A percentile compares a stretch with the other conserved stretches of the same genome.
phyloP scores from a whole-genome alignment of 306 rosid species.

The Parietaria judaica region DNA sequence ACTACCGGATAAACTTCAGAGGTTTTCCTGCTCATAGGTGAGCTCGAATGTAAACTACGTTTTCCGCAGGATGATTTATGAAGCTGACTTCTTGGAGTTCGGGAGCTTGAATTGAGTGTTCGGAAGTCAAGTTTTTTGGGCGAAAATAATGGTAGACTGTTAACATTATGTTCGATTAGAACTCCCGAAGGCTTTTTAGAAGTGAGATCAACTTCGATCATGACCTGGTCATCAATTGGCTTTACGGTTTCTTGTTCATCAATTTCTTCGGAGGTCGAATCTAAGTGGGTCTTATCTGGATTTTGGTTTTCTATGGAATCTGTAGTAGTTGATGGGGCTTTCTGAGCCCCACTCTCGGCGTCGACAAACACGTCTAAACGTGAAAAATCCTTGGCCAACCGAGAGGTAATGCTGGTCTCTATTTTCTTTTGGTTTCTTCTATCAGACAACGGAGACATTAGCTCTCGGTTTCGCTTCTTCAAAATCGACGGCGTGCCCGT shows the following conservation, averaged over 20 bases:
- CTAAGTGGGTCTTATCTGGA: background rate
- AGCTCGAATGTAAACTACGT: conserved; percentile 29
- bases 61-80: conserved; percentile 30
- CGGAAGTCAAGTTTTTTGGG: conserved; percentile 41
- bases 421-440: conserved; percentile 68
- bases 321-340: conserved; percentile 34
- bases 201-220: conserved; percentile 23
- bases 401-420: conserved; percentile 55
- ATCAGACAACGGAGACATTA: conserved; percentile 85
- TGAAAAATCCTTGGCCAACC: conserved; percentile 53
- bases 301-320: conserved; percentile 39
- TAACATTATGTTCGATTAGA: conserved; percentile 52
- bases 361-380: conserved; percentile 80
- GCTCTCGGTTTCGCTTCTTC: conserved; percentile 78
- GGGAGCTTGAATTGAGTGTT: conserved; percentile 29
- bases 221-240: conserved; percentile 19
- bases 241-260: conserved; percentile 26
- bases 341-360: conserved; percentile 31
- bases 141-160: conserved; percentile 46
- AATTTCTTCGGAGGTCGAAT: conserved; percentile 13
- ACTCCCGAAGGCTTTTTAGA: conserved; percentile 40
- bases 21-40: conserved; percentile 47
- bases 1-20: conserved; percentile 35
- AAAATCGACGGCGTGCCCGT: conserved; percentile 77
- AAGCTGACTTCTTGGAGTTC: conserved; percentile 36